Evolutionary conservation across 176 grass and related monocot species (phyloP).

Genomic region (Triticum monococcum): DNA sequence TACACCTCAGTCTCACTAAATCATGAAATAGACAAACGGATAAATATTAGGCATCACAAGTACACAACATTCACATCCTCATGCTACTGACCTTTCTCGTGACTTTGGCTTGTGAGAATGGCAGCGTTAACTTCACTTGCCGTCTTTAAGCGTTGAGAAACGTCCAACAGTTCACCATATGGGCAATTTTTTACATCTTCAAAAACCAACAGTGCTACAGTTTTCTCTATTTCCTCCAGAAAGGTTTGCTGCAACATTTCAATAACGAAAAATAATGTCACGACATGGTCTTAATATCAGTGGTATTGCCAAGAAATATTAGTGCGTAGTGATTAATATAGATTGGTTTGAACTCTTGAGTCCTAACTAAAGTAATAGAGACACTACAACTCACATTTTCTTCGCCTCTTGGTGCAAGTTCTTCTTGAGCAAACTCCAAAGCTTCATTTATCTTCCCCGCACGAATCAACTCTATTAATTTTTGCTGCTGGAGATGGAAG

Average conservation of each 20-base stretch:
- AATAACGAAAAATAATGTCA: neutral
- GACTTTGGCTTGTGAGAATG: conserved; percentile 97
- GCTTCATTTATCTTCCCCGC: conserved; percentile 85
- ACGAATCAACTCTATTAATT: conserved; percentile 97
- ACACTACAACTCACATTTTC: conserved; percentile 73
- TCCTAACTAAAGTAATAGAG: neutral
- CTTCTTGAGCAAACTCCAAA: conserved; percentile 96
- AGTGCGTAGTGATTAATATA: neutral
- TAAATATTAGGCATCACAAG: neutral
- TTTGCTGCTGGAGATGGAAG: conserved; percentile 98
- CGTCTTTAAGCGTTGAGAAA: conserved; percentile 90
- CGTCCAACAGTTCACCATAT: conserved; percentile 85
- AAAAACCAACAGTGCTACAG: conserved; percentile 87
- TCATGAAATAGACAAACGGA: neutral
- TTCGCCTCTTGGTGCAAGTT: conserved; percentile 92
- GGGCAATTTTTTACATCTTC: conserved; percentile 94
- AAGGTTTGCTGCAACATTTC: conserved; percentile 62
- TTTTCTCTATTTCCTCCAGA: conserved; percentile 95
- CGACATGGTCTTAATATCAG: neutral
- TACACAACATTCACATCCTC: neutral
- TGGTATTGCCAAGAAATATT: neutral
- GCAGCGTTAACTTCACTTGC: conserved; percentile 96
- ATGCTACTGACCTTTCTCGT: conserved; percentile 83
- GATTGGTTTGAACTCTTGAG: neutral
- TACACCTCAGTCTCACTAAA: neutral